Conservation (phyloP, 2,329 filamentous ascomycete species). For the Ascochyta clinopodiicola region DNA sequence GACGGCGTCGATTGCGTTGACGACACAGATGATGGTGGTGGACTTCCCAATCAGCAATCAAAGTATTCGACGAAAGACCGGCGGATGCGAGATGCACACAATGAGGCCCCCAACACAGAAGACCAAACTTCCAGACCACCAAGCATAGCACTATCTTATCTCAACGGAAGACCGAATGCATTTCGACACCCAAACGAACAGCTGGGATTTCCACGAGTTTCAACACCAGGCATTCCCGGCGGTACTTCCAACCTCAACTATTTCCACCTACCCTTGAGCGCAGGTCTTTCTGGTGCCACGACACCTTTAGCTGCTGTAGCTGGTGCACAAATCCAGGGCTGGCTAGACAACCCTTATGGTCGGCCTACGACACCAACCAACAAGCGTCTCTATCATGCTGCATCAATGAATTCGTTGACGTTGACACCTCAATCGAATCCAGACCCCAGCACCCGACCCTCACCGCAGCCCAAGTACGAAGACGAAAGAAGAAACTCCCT, state of each 20-base stretch:
- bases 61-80: constrained; percentile 45
- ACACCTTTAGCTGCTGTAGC: constrained; percentile 82
- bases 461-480: constrained; percentile 52
- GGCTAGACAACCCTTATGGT: constrained; percentile 49
- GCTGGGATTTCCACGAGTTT: constrained; percentile 49
- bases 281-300: constrained; percentile 74
- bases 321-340: constrained; percentile 68
- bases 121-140: constrained; percentile 25
- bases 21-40: constrained; percentile 23
- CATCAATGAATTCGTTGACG: constrained; percentile 56
- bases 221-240: constrained; percentile 68
- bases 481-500: constrained; percentile 36
- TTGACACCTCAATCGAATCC: constrained; percentile 54
- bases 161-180: constrained; percentile 35
- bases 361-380: constrained; percentile 44
- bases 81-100: constrained; percentile 31
- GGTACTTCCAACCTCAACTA: constrained; percentile 81
- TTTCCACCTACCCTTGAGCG: constrained; percentile 78
- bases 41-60: constrained; percentile 36
- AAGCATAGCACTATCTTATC: constrained; percentile 32
- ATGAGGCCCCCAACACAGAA: constrained; percentile 23
- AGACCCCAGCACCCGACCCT: constrained; percentile 53
- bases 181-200: constrained; percentile 45
- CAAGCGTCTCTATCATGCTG: constrained; percentile 45
- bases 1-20: constrained; percentile 50